Base-by-base conservation (phyloP, 2,329 filamentous ascomycete species). In the Penicillium hordei region DNA sequence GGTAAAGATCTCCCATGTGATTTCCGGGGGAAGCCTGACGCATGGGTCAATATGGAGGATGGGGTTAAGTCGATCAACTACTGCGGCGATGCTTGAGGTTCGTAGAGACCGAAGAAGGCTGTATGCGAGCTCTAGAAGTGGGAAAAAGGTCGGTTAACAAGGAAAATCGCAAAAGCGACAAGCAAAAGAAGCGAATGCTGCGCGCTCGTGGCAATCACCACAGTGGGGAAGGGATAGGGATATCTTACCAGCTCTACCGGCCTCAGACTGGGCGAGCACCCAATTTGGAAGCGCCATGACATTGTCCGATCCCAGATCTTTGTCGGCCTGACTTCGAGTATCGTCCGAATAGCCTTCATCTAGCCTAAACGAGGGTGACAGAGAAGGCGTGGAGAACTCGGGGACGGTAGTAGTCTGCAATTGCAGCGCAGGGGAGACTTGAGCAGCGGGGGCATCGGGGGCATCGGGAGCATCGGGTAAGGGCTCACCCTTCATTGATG, bases 11-110 rank as follows among this genome's bases (percentile, higher is more conserved):
- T 95, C 89, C 44, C 94, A 87, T 60, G 91, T 95, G 67, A 99
- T 89, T 73, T 99, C 94, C 27, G 90, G 86, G 0, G 94, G 94
- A 0, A 99, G 84, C 68, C 91, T 87, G 62, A 86, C 81, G 42
- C 96, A 86, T 54, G 96, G 96, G 76, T 99, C 91, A 76, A 97
- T 93, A 75, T 97, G 93, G 3, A 97, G 86, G 52, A 93, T 83
- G 4, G 92, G 90, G 61, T 88, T 89, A 19, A 96, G 79, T 62
- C 88, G 85, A 54, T 93, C 85, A 46, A 96, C 90, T 52, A 97
- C 90, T 44, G 88, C 83, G 49, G 89, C 87, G 59, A 97, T 87
- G 53, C 87, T 85, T 7, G 89, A 89, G 0, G 91, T 95, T 19
- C 89, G 90, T 29, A 97, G 81, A 56, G 89, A 87, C 58, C 88